Conservation (phyloP, 352 stramenopile genomes). For the Phytophthora sp. region DNA sequence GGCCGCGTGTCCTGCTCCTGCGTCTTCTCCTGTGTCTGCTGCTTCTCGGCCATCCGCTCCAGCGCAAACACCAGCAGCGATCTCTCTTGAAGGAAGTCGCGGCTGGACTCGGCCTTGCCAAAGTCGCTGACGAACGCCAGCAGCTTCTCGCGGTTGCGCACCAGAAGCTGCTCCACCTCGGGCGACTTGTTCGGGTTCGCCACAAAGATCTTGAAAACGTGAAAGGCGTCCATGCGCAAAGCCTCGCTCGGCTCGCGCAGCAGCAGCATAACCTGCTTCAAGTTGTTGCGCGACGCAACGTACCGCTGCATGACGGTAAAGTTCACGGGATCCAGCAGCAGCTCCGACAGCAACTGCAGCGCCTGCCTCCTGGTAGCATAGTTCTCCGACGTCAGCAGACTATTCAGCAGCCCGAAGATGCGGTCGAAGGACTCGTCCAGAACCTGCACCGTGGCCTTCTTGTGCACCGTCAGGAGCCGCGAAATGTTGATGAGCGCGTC, state of each 20-base stretch:
- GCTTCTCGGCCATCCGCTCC: conserved; percentile 61
- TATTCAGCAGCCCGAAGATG: conserved; percentile 73
- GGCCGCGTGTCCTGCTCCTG: conserved; percentile 34
- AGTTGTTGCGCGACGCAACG: conserved; percentile 68
- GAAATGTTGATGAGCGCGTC: conserved; percentile 85
- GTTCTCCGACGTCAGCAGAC: conserved; percentile 63
- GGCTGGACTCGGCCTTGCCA: conserved; percentile 71
- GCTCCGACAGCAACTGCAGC: conserved; percentile 72
- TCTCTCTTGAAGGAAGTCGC: conserved; percentile 79
- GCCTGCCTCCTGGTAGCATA: conserved; percentile 80
- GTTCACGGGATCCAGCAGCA: conserved; percentile 79
- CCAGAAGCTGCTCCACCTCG: conserved; percentile 75
- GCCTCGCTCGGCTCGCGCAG: conserved; percentile 78
- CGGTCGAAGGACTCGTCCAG: conserved; percentile 69
- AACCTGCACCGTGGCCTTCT: conserved; percentile 52
- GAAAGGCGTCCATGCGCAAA: conserved; percentile 83
- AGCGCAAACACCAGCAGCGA: conserved; percentile 77
- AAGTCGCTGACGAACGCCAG: conserved; percentile 80
- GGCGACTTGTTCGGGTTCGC: conserved; percentile 83
- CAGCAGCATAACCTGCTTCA: conserved; percentile 79
- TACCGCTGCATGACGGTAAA: conserved; percentile 84
- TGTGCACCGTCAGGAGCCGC: conserved; percentile 70
- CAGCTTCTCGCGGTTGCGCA: conserved; percentile 81
- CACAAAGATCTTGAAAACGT: conserved; percentile 91
- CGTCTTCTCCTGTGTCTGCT: conserved; percentile 22